Percentiles rank a stretch among this genome's conserved stretches.
phyloP scores from a whole-genome alignment of 2,329 filamentous ascomycete species.

The Aureobasidium pullulans region DNA sequence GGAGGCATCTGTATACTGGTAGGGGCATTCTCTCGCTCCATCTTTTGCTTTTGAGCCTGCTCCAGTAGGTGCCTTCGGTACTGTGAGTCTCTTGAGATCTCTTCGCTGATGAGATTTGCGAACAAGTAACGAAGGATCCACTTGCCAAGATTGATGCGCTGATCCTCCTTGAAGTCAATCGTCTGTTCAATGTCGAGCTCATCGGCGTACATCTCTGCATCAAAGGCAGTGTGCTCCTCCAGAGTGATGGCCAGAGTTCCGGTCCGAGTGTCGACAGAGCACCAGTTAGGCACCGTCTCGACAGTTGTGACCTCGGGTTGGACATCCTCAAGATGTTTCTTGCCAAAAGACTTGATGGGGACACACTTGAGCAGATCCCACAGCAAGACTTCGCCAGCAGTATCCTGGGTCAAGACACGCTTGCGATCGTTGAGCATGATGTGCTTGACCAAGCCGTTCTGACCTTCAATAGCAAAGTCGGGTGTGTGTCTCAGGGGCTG shows the following conservation, averaged over 20 bases:
- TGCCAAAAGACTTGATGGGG: conserved; percentile 86
- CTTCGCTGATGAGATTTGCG: conserved; percentile 78
- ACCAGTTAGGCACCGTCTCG: conserved; percentile 92
- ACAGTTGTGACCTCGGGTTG: conserved; percentile 77
- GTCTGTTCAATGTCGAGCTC: conserved; percentile 67
- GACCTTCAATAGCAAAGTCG: conserved; percentile 69
- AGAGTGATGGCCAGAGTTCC: conserved; percentile 84
- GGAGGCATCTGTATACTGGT: conserved; percentile 53
- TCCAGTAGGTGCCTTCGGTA: conserved; percentile 63
- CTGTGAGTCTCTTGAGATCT: conserved; percentile 71
- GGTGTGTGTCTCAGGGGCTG: conserved; percentile 37
- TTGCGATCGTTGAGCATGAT: conserved; percentile 84
- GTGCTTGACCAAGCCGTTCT: conserved; percentile 92
- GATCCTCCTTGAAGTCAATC: conserved; percentile 83
- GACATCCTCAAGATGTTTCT: conserved; percentile 88
- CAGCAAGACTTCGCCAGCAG: conserved; percentile 85
- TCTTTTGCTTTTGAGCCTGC: conserved; percentile 50
- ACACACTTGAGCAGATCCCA: conserved; percentile 93
- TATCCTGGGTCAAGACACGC: conserved; percentile 84
- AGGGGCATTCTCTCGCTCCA: conserved; percentile 52
- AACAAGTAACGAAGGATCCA: conserved; percentile 95
- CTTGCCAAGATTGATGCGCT: conserved; percentile 93
- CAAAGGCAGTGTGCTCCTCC: conserved; percentile 93
- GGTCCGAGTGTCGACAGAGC: conserved; percentile 86
- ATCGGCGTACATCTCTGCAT: conserved; percentile 94